Percentiles rank a stretch among this genome's conserved stretches.
These are phyloP conservation scores for Globisporangium cystogenes DNA, from an alignment of 352 stramenopile species.

Conservation along the genomic window DNA sequence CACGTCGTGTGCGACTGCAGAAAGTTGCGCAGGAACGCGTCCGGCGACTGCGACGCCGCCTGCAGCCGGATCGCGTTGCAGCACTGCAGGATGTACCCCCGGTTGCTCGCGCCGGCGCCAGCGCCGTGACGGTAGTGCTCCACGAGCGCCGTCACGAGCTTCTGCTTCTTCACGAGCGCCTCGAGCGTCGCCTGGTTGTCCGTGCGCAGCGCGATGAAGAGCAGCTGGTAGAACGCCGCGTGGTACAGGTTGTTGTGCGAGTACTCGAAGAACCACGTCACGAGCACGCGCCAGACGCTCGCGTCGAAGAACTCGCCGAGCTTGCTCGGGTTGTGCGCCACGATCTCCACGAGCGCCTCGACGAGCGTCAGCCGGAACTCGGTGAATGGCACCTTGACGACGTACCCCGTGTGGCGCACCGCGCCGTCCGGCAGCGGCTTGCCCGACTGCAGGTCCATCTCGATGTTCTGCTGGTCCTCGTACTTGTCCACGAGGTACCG, in stretches of 20 bases:
- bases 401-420: conserved; percentile 83
- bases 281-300: conserved; percentile 84
- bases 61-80: conserved; percentile 89
- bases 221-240: conserved; percentile 84
- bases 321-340: conserved; percentile 68
- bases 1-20: conserved; percentile 85
- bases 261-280: conserved; percentile 90
- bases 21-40: conserved; percentile 87
- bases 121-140: conserved; percentile 75
- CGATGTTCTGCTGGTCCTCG: conserved; percentile 75
- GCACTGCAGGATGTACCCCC: conserved; percentile 85
- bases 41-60: conserved; percentile 80
- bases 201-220: conserved; percentile 84
- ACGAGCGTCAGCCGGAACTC: conserved; percentile 85
- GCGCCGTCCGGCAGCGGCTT: conserved; percentile 52
- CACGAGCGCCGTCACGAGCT: conserved; percentile 77
- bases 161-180: conserved; percentile 86
- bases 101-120: conserved; percentile 66
- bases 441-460: conserved; percentile 54
- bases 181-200: conserved; percentile 79
- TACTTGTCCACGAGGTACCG: conserved; percentile 72
- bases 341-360: conserved; percentile 79
- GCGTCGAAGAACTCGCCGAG: conserved; percentile 69
- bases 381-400: conserved; percentile 87
- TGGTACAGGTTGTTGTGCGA: conserved; percentile 91